phyloP scores from a whole-genome alignment of 768 basidiomycete species.

The Tricholoma flavovirens region DNA sequence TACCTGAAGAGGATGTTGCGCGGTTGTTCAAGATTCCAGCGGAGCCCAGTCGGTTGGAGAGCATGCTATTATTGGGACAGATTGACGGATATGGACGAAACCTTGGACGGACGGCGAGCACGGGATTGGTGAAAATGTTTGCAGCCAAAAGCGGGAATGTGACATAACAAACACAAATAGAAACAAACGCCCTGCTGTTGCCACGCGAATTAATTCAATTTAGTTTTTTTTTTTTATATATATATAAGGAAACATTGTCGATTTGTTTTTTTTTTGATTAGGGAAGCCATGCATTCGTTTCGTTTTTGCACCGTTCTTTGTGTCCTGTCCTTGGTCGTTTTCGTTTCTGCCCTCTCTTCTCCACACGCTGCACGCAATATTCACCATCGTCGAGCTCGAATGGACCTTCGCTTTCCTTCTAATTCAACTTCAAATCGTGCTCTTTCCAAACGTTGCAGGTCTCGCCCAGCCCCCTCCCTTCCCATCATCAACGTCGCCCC shows the following conservation, averaged over 20 bases:
- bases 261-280: no score
- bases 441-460: no score
- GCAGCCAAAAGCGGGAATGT: slow-evolving; percentile 41
- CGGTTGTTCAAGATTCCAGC: slow-evolving; percentile 83
- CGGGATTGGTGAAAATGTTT: slow-evolving; percentile 83
- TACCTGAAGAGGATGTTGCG: slow-evolving; percentile 83
- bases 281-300: slow-evolving; percentile 15
- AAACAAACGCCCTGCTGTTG: neutral
- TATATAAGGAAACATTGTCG: no score
- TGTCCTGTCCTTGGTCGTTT: slow-evolving; percentile 28
- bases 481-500: slow-evolving; percentile 4
- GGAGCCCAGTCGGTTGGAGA: slow-evolving; percentile 85
- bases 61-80: slow-evolving; percentile 80
- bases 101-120: slow-evolving; percentile 56
- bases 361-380: slow-evolving; percentile 33
- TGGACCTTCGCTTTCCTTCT: slow-evolving; percentile 21
- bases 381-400: slow-evolving; percentile 39
- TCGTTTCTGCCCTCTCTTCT: slow-evolving; percentile 32
- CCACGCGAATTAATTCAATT: neutral
- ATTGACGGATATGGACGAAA: slow-evolving; percentile 82
- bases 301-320: slow-evolving; percentile 13
- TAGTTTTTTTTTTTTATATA: no score
- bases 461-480: slow-evolving; percentile 13
- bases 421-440: no score
- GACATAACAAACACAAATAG: slow-evolving; percentile 3